Evolutionary conservation across 805 yeast species (phyloP), one percentile per base, ranked within the genome.

Genomic region (Brettanomyces anomalus): DNA sequence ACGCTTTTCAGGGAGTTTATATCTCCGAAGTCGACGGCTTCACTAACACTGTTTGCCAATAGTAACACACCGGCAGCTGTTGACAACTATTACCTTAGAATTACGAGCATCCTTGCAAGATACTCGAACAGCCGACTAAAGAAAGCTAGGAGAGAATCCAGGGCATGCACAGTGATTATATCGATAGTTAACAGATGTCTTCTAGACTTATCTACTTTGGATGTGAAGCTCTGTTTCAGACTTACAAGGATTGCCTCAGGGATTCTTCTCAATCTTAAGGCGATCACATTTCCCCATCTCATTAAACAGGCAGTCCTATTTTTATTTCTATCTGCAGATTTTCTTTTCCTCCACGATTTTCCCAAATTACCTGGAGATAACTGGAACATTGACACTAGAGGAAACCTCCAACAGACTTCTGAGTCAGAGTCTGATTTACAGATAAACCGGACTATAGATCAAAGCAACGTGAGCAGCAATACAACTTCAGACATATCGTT

Each of bases 171-270:
- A 6, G 33, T 52, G 3, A 51, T 68, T 2, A 54, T 79, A 36
- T 64, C 65, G 41, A 56, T 79, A 14, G 55, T 73, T 15, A 79
- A 79, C 52, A 66, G 64, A 31, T 49, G 70, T 3, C 49, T 79
- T 5, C 48, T 71, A 0, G 57, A 63, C n/a, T 53, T 70, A 4
- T 63, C 75, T 3, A 66, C 72, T 0, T 54, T 63, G 4, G 65
- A 74, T 49, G 52, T 71, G 5, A 43, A 53, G 4, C 52, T 64
- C 17, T 65, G 73, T 3, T 50, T 69, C 46, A 49, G 52, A 16
- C 47, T 77, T 3, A 63, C 68, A 13, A 57, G 56, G 33, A 35
- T 70, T 1, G 76, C 78, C 0, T 46, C 72, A 21, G 55, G 49
- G 11, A 56, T 66, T 14, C 49, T 68, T 3, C 45, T 67, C 3